Percentiles rank a stretch among this genome's conserved stretches.
These are phyloP conservation scores for Aspergillus awamori DNA, from an alignment of 2,329 filamentous ascomycete species.

Conservation along the genomic window DNA sequence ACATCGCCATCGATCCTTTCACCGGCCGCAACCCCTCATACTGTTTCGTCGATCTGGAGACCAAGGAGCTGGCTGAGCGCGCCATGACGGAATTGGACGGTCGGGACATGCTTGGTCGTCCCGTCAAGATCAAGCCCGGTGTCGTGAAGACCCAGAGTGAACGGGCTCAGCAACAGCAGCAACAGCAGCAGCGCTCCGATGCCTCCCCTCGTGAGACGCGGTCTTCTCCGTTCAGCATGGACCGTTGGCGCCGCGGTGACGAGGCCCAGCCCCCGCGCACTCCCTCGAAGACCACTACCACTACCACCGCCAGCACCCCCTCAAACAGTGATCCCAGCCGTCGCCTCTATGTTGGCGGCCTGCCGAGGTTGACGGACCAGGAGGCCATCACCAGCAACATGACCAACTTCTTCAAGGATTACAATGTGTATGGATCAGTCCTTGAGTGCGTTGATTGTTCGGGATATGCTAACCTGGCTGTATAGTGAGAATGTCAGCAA, in stretches of 20 bases:
- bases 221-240: conserved; percentile 34
- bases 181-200: conserved; percentile 18
- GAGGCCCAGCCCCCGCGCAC: conserved; percentile 37
- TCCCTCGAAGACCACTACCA: neutral
- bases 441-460: neutral
- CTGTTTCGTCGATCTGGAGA: conserved; percentile 71
- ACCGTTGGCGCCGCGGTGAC: conserved; percentile 49
- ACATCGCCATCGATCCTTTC: conserved; percentile 70
- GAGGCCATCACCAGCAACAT: conserved; percentile 47
- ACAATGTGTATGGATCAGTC: conserved; percentile 41
- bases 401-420: conserved; percentile 48
- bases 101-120: conserved; percentile 58
- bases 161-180: conserved; percentile 28
- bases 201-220: conserved; percentile 26
- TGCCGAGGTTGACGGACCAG: conserved; percentile 49
- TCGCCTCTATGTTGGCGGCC: conserved; percentile 52
- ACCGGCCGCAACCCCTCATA: conserved; percentile 71
- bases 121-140: conserved; percentile 67
- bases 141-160: conserved; percentile 55
- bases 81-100: conserved; percentile 62
- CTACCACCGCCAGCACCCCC: neutral
- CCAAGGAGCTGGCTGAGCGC: conserved; percentile 58
- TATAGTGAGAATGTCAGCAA: conserved; percentile 52
- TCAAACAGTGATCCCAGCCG: conserved; percentile 41
- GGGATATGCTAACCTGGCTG: conserved; percentile 12